phyloP scores from a whole-genome alignment of 208 protist genomes.

The Trypanosoma brucei region DNA sequence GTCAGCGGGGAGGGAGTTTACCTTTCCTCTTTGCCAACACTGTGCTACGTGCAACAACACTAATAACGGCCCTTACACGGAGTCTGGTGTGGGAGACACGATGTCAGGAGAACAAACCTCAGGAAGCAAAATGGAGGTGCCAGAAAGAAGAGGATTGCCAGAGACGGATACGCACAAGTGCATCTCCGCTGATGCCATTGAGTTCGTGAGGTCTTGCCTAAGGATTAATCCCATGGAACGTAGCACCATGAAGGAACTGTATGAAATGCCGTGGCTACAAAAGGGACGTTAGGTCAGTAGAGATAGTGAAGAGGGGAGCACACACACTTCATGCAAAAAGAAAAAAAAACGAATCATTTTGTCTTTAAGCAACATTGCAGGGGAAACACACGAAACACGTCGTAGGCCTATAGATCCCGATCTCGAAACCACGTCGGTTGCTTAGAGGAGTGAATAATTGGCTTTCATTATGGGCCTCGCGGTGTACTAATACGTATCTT shows the following conservation, averaged over 20 bases:
- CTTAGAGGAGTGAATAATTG: too few species aligned
- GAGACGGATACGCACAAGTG: slow-evolving; percentile 6
- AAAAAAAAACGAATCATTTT: background rate
- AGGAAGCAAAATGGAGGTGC: background rate
- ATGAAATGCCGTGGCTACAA: slow-evolving; percentile 55
- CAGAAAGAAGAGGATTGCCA: background rate
- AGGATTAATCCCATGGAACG: slow-evolving; percentile 32
- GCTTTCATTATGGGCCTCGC: too few species aligned
- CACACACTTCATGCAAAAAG: background rate
- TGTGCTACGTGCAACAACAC: too few species aligned
- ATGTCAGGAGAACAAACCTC: too few species aligned
- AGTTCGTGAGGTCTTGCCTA: slow-evolving; percentile 58
- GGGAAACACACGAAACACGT: too few species aligned
- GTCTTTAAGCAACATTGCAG: background rate
- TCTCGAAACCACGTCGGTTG: too few species aligned
- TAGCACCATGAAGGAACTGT: slow-evolving; percentile 48
- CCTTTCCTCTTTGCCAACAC: too few species aligned
- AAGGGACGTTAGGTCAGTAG: slow-evolving; percentile 2
- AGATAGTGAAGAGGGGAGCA: background rate
- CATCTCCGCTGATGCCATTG: slow-evolving; percentile 42
- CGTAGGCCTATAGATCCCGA: too few species aligned
- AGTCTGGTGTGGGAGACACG: too few species aligned
- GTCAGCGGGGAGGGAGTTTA: too few species aligned
- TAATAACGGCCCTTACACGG: too few species aligned
- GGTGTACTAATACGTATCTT: too few species aligned